Evolutionary conservation across 768 basidiomycete species (phyloP).

Genomic region (Russula compacta): DNA sequence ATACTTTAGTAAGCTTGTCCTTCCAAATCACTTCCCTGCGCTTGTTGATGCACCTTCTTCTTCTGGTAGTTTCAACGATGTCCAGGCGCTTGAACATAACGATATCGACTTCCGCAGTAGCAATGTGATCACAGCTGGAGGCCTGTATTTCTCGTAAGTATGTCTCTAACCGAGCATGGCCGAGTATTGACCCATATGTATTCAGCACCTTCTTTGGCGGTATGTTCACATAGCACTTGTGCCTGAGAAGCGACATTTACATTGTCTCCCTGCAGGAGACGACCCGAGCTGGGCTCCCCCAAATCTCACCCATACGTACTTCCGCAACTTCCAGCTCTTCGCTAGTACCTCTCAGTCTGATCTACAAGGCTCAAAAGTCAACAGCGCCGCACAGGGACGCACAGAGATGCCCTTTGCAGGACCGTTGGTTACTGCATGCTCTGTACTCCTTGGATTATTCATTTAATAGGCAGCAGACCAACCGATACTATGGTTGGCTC

Average conservation of each 20-base stretch:
- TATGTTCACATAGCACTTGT: constrained; percentile 16
- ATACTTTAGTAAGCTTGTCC: constrained; percentile 48
- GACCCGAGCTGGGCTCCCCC: constrained; percentile 69
- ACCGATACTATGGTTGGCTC: too few relatives aligned
- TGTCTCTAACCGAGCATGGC: not conserved
- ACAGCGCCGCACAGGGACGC: not conserved
- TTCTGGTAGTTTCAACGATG: constrained; percentile 53
- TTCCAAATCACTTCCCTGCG: not conserved
- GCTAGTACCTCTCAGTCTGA: constrained; percentile 16
- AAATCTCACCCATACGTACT: constrained; percentile 60
- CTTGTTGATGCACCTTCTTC: not conserved
- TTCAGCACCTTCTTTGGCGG: constrained; percentile 81
- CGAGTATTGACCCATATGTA: not conserved
- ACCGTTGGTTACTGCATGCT: not conserved
- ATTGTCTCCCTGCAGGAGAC: constrained; percentile 33
- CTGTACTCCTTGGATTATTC: not conserved
- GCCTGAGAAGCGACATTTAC: constrained; percentile 12
- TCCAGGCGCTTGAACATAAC: constrained; percentile 47
- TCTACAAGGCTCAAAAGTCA: constrained; percentile 9
- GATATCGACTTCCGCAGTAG: constrained; percentile 56
- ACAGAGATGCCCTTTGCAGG: not conserved
- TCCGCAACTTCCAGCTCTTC: constrained; percentile 59
- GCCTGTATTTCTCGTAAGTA: constrained; percentile 65
- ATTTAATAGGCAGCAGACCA: not conserved
- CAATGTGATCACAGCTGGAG: constrained; percentile 45